Percentiles rank a stretch among this genome's conserved stretches.
These are phyloP conservation scores for Penicillium lagena DNA, from an alignment of 495 filamentous ascomycete species.

Conservation along the genomic window DNA sequence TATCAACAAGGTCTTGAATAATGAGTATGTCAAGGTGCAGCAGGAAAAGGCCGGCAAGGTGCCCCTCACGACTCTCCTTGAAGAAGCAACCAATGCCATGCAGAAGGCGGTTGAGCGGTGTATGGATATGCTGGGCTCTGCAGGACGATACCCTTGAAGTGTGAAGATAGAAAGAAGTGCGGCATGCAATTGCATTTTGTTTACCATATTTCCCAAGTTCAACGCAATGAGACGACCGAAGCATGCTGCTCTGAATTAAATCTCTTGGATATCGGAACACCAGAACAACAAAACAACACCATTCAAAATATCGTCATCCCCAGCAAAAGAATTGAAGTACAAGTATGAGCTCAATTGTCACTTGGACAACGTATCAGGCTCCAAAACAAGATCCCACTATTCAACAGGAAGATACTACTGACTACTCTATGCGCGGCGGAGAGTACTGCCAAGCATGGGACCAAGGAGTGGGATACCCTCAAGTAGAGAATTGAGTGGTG, in stretches of 20 bases:
- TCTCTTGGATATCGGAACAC: conserved; percentile 14
- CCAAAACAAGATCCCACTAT: background rate
- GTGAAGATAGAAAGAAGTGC: background rate
- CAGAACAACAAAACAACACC: conserved; percentile 2
- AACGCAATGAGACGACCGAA: background rate
- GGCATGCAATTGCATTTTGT: background rate
- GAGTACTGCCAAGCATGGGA: background rate
- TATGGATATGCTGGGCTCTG: conserved; percentile 65
- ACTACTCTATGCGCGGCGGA: background rate
- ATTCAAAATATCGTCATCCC: background rate
- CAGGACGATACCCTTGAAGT: conserved; percentile 44
- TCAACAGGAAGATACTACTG: too few relatives aligned
- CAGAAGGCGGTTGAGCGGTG: conserved; percentile 68
- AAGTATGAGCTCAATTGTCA: conserved; percentile 2
- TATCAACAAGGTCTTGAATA: conserved; percentile 78
- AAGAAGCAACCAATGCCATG: conserved; percentile 66
- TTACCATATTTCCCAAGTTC: conserved; percentile 2
- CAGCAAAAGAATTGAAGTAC: conserved; percentile 5
- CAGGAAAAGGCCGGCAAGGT: conserved; percentile 59
- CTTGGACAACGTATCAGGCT: background rate
- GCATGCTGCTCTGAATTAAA: conserved; percentile 10
- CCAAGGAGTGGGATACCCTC: conserved; percentile 1
- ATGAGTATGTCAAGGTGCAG: conserved; percentile 58
- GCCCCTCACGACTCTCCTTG: conserved; percentile 63
- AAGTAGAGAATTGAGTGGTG: too few relatives aligned